Conservation (phyloP, 306 rosid genomes). For the Sesbania bispinosa region DNA sequence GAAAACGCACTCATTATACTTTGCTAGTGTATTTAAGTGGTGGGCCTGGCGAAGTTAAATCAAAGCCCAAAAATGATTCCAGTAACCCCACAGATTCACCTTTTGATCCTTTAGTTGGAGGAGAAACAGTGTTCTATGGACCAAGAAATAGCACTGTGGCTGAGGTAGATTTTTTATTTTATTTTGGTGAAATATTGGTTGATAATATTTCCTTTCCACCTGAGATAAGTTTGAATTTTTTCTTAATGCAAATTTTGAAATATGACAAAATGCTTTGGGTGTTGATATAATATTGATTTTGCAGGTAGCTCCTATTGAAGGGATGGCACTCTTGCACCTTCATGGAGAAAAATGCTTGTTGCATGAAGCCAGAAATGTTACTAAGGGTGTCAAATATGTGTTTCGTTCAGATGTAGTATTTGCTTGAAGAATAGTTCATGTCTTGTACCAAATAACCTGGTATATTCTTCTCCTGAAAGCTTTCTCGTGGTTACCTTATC, state of each 20-base stretch:
- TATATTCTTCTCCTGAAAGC: conserved; percentile 17
- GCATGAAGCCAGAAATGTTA: conserved; percentile 91
- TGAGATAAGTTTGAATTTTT: neutral
- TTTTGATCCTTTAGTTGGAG: conserved; percentile 67
- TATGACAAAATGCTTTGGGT: conserved; percentile 25
- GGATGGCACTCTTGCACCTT: conserved; percentile 89
- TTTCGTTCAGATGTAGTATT: conserved; percentile 83
- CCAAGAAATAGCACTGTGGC: conserved; percentile 71
- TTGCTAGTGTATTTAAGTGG: conserved; percentile 84
- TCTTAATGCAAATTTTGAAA: neutral
- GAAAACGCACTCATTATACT: conserved; percentile 76
- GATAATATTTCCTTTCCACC: neutral
- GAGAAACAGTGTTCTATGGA: conserved; percentile 92
- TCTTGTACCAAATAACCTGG: conserved; percentile 13
- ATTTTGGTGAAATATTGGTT: neutral
- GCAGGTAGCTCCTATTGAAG: conserved; percentile 85
- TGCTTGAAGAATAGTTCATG: conserved; percentile 45
- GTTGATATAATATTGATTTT: conserved; percentile 22
- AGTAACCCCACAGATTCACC: conserved; percentile 37
- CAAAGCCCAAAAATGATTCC: conserved; percentile 44
- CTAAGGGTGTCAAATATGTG: conserved; percentile 75
- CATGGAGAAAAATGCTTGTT: conserved; percentile 88
- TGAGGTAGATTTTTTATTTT: conserved; percentile 48
- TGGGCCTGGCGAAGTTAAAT: conserved; percentile 57
- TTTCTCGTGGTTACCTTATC: conserved; percentile 11